phyloP scores from a whole-genome alignment of 1,284 basidiomycete species.

The Wolfiporia cocos region DNA sequence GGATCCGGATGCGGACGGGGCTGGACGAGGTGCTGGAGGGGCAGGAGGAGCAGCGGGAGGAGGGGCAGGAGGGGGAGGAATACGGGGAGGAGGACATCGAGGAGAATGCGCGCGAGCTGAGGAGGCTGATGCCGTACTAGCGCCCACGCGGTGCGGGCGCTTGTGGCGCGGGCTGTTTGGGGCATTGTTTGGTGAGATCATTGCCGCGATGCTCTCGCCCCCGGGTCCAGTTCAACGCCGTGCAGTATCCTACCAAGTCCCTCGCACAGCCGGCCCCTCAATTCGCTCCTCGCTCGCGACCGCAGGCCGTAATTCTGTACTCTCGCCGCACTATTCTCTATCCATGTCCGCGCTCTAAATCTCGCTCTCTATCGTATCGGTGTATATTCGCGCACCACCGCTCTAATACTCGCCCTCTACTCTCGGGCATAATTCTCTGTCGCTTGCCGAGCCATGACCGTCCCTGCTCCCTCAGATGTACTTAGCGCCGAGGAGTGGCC shows the following conservation, averaged over 20 bases:
- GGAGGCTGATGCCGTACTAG: slow-evolving; percentile 60
- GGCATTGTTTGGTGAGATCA: too few relatives aligned
- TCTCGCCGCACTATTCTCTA: slow-evolving; percentile 1
- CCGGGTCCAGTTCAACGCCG: too few relatives aligned
- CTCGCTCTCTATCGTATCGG: slow-evolving; percentile 14
- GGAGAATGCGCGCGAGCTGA: slow-evolving; percentile 48
- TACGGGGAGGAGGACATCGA: slow-evolving; percentile 53
- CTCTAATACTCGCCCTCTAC: slow-evolving; percentile 16
- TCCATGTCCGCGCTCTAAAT: slow-evolving; percentile 21
- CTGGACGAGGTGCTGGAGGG: slow-evolving; percentile 57
- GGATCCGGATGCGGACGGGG: slow-evolving; percentile 63
- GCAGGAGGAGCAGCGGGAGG: slow-evolving; percentile 27
- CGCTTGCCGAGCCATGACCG: slow-evolving; percentile 37
- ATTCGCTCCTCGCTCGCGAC: too few relatives aligned
- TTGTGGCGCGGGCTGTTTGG: too few relatives aligned
- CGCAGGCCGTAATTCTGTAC: background rate
- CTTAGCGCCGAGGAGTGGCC: slow-evolving; percentile 62
- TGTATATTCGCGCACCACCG: slow-evolving; percentile 14
- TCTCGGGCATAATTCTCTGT: slow-evolving; percentile 16
- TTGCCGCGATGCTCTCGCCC: too few relatives aligned
- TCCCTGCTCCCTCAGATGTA: slow-evolving; percentile 50
- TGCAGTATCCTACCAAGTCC: too few relatives aligned
- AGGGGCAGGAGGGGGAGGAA: slow-evolving; percentile 21
- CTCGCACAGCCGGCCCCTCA: too few relatives aligned
- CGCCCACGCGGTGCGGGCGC: too few relatives aligned